Evolutionary conservation across 148 eudicot genomes (phyloP).

Genomic region (Suaeda aralocaspica): DNA sequence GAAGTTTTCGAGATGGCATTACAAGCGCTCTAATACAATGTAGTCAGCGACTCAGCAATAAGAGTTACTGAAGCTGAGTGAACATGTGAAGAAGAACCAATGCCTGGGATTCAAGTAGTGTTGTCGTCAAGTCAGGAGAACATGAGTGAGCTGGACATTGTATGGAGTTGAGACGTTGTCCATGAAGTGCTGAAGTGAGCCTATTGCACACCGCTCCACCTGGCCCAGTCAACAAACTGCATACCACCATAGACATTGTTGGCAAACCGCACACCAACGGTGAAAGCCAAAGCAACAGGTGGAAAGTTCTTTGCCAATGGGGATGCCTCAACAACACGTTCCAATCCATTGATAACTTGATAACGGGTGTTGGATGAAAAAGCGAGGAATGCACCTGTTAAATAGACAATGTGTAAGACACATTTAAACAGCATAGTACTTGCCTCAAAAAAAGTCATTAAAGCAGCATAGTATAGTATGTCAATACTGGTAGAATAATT

Average conservation of each 20-base stretch:
- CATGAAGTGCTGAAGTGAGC: conserved; percentile 1
- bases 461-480: too few relatives aligned
- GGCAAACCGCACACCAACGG: conserved; percentile 60
- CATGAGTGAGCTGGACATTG: neutral
- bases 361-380: conserved; percentile 86
- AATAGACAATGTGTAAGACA: neutral
- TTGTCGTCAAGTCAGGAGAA: conserved; percentile 2
- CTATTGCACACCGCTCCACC: conserved; percentile 55
- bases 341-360: conserved; percentile 75
- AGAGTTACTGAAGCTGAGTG: neutral
- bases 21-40: conserved; percentile 1
- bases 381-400: conserved; percentile 73
- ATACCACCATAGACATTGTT: conserved; percentile 61
- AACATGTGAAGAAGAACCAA: conserved; percentile 2
- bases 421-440: neutral
- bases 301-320: conserved; percentile 51
- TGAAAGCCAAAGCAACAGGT: conserved; percentile 57
- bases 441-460: too few relatives aligned
- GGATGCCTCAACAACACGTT: conserved; percentile 60
- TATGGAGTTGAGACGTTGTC: neutral
- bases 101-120: conserved; percentile 2
- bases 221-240: conserved; percentile 73
- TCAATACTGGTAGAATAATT: too few relatives aligned
- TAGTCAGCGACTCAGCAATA: conserved; percentile 1
- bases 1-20: neutral